A percentile compares a stretch with the other conserved stretches of the same genome.
These are phyloP conservation scores for Agroathelia rolfsii DNA, from an alignment of 1,284 basidiomycete species.

Conservation along the genomic window DNA sequence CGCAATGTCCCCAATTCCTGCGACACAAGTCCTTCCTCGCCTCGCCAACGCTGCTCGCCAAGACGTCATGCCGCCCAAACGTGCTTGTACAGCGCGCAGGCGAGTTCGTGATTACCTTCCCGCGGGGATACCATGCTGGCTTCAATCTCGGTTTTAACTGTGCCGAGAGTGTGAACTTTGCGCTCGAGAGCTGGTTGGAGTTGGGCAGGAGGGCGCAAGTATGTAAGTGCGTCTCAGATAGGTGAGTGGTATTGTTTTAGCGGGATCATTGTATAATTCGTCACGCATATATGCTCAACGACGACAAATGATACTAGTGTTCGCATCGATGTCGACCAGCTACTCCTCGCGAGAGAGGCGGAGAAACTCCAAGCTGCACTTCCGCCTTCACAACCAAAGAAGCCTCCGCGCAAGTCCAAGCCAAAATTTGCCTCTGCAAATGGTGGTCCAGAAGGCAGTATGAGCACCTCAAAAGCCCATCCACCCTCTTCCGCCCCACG, in stretches of 20 bases:
- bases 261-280: neutral
- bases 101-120: conserved; percentile 96
- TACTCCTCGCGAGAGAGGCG: conserved; percentile 53
- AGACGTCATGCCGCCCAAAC: conserved; percentile 79
- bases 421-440: conserved; percentile 6
- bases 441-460: too few species aligned
- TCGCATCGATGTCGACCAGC: conserved; percentile 81
- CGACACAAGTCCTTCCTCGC: conserved; percentile 96
- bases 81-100: conserved; percentile 82
- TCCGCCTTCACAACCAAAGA: conserved; percentile 6
- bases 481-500: conserved; percentile 5
- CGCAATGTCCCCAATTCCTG: conserved; percentile 85
- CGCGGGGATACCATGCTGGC: conserved; percentile 90
- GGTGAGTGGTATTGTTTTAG: conserved; percentile 35
- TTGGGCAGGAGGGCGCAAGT: conserved; percentile 75
- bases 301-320: conserved; percentile 58
- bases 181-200: conserved; percentile 90
- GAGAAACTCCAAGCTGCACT: conserved; percentile 17
- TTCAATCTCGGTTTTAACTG: conserved; percentile 98
- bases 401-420: conserved; percentile 7
- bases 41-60: conserved; percentile 76
- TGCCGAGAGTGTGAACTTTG: conserved; percentile 97
- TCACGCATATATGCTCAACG: conserved; percentile 1
- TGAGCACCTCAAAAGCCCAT: neutral
- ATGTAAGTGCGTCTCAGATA: conserved; percentile 78